Evolutionary conservation across 768 basidiomycete species (phyloP), one percentile per base, ranked within the genome.

Genomic region (Chiua virens): DNA sequence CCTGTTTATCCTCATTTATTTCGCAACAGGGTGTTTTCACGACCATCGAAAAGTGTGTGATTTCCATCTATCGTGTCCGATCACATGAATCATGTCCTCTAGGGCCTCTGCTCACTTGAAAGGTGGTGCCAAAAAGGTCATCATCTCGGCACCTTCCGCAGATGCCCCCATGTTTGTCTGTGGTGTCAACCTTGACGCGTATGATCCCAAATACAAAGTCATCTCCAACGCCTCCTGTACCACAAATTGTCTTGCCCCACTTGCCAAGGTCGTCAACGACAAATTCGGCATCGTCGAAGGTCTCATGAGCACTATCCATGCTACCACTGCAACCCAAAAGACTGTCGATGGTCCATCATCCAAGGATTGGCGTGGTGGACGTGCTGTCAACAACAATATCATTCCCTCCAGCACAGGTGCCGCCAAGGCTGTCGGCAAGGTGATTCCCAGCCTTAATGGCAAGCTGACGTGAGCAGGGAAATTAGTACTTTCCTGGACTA

Each of bases 161-260:
- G 92, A 95, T 69, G 92, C 93, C 7, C 92, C 92, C 61, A 95
- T 95, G 92, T 94, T 83, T 73, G 92, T 95, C 47, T 81, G 80
- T 61, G 93, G 91, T 79, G 96, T 98, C 73, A 98, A 99, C 79
- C 84, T 97, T 58, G 93, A 97, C 55, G 60, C 77, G 36, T 98
- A 99, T 75, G 86, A 97, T 72, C 73, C 93, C 61, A 85, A 87
- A 69, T 83, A 92, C 81, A 82, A 79, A 50, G 92, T 99, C 63
- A 91, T 98, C 73, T 99, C 96, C 62, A 98, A 99, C 75, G 96
- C 96, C 27, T 98, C 95, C 20, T 98, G 96, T 85, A 98, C 96
- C 41, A 99, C 96, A 73, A 99, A 99, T 86, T 99, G 96, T 75
- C 83, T 99, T 53, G 96, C 96, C n/a, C 93, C 96, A 56, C 84